Percentiles rank a stretch among this genome's conserved stretches.
Evolutionary conservation across 2,329 filamentous ascomycete genomes (phyloP).

Genomic region (Geoglossum cookeanum): DNA sequence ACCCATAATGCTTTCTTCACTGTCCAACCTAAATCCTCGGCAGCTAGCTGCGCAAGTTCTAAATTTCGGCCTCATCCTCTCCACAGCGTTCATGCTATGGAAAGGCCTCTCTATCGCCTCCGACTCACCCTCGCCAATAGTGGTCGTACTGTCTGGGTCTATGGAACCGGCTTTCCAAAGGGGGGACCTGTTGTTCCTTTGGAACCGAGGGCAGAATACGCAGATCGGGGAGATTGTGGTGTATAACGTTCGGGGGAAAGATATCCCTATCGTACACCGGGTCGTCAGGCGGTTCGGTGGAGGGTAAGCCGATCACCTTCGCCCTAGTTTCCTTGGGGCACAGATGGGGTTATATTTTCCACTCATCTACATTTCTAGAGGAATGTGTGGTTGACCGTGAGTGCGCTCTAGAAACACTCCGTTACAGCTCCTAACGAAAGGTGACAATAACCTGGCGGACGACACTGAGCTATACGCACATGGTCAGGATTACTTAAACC

Average conservation of each 20-base stretch:
- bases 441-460: slow-evolving; percentile 87
- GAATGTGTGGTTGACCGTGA: background rate
- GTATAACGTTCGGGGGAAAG: slow-evolving; percentile 77
- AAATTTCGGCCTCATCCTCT: slow-evolving; percentile 25
- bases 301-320: slow-evolving; percentile 27
- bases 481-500: slow-evolving; percentile 70
- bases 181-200: slow-evolving; percentile 43
- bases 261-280: slow-evolving; percentile 93
- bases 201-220: slow-evolving; percentile 41
- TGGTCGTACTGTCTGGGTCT: slow-evolving; percentile 45
- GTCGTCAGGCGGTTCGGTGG: slow-evolving; percentile 54
- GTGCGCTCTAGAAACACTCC: slow-evolving; percentile 23
- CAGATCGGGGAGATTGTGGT: slow-evolving; percentile 57
- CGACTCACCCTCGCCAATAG: slow-evolving; percentile 31
- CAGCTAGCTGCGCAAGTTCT: slow-evolving; percentile 30
- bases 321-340: background rate
- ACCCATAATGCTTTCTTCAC: slow-evolving; percentile 17
- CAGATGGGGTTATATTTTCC: background rate
- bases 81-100: slow-evolving; percentile 12
- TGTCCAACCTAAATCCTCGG: slow-evolving; percentile 26
- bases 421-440: slow-evolving; percentile 71
- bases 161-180: slow-evolving; percentile 51
- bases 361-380: background rate
- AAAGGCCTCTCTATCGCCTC: slow-evolving; percentile 23
- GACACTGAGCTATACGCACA: slow-evolving; percentile 80